These are phyloP conservation scores for Hortiboletus flavorubellus DNA, from an alignment of 768 basidiomycete genomes.

Conservation along the genomic window DNA sequence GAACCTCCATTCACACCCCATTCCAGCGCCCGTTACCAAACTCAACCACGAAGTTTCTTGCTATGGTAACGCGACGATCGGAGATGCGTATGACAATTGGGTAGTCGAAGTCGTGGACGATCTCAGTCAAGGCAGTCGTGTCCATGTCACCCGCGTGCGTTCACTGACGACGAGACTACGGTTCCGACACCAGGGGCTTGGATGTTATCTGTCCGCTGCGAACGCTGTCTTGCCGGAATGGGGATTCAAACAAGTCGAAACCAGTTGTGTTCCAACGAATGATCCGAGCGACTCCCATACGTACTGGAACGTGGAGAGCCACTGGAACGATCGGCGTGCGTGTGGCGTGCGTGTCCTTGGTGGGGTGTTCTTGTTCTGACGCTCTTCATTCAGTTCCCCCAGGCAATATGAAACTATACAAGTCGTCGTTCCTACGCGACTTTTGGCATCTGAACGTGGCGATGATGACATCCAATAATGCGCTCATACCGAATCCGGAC, in stretches of 20 bases:
- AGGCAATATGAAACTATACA: slow-evolving; percentile 80
- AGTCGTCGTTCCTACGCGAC: slow-evolving; percentile 90
- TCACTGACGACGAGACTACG: slow-evolving; percentile 88
- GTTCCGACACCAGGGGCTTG: slow-evolving; percentile 70
- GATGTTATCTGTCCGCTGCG: slow-evolving; percentile 88
- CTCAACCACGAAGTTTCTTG: slow-evolving; percentile 89
- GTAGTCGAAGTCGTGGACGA: slow-evolving; percentile 93
- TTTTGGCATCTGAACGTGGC: slow-evolving; percentile 99
- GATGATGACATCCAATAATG: slow-evolving; percentile 99
- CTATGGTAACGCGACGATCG: slow-evolving; percentile 88
- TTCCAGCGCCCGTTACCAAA: slow-evolving; percentile 87
- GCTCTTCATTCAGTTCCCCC: slow-evolving; percentile 57
- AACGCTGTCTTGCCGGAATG: slow-evolving; percentile 91
- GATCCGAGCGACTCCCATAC: slow-evolving; percentile 78
- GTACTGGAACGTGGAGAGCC: slow-evolving; percentile 98
- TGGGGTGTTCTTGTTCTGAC: slow-evolving; percentile 2
- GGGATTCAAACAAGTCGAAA: slow-evolving; percentile 99
- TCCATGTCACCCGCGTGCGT: slow-evolving; percentile 67
- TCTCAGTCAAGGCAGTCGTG: slow-evolving; percentile 56
- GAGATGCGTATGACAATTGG: slow-evolving; percentile 91
- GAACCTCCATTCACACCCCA: slow-evolving; percentile 88
- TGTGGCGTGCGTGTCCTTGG: slow-evolving; percentile 16
- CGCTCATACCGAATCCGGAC: slow-evolving; percentile 94
- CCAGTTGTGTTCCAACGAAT: slow-evolving; percentile 88
- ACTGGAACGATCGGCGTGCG: slow-evolving; percentile 93